phyloP scores from a whole-genome alignment of 176 grass and related monocot genomes.

The Carex littledalei region DNA sequence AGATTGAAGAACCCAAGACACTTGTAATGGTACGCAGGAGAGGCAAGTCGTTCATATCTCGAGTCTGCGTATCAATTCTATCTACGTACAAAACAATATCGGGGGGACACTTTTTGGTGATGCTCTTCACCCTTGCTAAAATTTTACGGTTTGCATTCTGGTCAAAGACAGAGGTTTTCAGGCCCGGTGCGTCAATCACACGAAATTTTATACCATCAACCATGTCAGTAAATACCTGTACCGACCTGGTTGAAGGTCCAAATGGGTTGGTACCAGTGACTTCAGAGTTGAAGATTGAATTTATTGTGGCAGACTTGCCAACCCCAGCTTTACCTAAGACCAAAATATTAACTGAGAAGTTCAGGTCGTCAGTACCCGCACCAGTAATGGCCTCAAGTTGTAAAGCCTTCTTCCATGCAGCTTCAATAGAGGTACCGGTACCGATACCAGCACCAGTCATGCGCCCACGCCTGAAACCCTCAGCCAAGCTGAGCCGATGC shows the following conservation, averaged over 20 bases:
- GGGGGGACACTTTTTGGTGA: slow-evolving; percentile 78
- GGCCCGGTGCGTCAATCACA: slow-evolving; percentile 80
- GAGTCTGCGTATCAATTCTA: slow-evolving; percentile 59
- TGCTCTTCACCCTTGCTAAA: slow-evolving; percentile 61
- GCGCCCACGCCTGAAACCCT: slow-evolving; percentile 28
- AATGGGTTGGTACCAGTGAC: slow-evolving; percentile 34
- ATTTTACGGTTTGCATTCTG: slow-evolving; percentile 78
- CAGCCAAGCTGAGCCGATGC: slow-evolving; percentile 37
- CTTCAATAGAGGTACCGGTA: slow-evolving; percentile 3
- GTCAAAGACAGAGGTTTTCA: slow-evolving; percentile 67
- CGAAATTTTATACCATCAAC: slow-evolving; percentile 82
- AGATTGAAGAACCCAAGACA: slow-evolving; percentile 80
- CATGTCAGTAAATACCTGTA: slow-evolving; percentile 49
- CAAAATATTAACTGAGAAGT: slow-evolving; percentile 40
- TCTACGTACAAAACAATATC: slow-evolving; percentile 95
- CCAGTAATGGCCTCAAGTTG: slow-evolving; percentile 17
- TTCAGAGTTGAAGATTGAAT: slow-evolving; percentile 40
- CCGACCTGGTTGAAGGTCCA: slow-evolving; percentile 28
- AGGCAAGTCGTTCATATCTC: slow-evolving; percentile 82
- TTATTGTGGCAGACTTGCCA: slow-evolving; percentile 45
- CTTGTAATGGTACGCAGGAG: slow-evolving; percentile 71
- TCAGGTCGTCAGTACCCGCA: slow-evolving; percentile 30
- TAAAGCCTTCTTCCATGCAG: slow-evolving; percentile 31
- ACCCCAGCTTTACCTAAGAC: slow-evolving; percentile 40
- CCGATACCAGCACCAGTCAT: slow-evolving; percentile 1